Base-by-base conservation (phyloP, 164 flowering plant species). In the Vitis rupestris region DNA sequence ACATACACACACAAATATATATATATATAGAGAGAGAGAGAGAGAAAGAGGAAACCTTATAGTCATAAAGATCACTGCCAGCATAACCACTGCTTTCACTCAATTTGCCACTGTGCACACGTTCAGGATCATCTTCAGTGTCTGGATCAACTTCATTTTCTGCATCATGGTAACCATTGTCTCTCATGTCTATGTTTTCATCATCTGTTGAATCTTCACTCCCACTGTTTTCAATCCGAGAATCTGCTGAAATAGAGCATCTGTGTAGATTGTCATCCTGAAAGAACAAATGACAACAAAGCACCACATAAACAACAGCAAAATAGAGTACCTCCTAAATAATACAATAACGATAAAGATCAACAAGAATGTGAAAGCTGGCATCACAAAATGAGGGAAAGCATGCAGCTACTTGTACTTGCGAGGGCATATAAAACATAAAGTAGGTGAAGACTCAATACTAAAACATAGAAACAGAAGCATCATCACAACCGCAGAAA, bases 41-140 rank as follows among this genome's bases (percentile, higher is more conserved):
- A 15, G 72, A 60, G 47, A 63, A 48, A 72, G 59, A 50, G 29
- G 19, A 48, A 61, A 90, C 99, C 99, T 96, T 91, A 67, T 86
- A 88, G 72, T 88, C 94, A 80, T 96, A 96, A 52, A 91, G 92
- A 84, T 93, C 99, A 72, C 89, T 87, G 72, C 90, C 92, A 69
- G 78, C 90, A 81, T 80, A 88, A 48, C 93, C 94, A 76, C 98
- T 91, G 74, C 91, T 96, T 80, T 85, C 98, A 76, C 99, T 89
- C 73, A 89, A 76, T 77, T 91, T 96, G 19, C 94, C 98, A 81
- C 94, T 92, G 51, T 83, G 82, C 11, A 85, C 83, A 53, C 97
- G 95, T 58, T 88, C 97, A 72, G 76, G 76, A 63, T 91, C 93
- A 67, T 84, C 90, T 71, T 90, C 95, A 57, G 85, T 82, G 62